These are phyloP conservation scores for Cryptococcus sp. DNA, from an alignment of 1,284 basidiomycete species.

Conservation along the genomic window DNA sequence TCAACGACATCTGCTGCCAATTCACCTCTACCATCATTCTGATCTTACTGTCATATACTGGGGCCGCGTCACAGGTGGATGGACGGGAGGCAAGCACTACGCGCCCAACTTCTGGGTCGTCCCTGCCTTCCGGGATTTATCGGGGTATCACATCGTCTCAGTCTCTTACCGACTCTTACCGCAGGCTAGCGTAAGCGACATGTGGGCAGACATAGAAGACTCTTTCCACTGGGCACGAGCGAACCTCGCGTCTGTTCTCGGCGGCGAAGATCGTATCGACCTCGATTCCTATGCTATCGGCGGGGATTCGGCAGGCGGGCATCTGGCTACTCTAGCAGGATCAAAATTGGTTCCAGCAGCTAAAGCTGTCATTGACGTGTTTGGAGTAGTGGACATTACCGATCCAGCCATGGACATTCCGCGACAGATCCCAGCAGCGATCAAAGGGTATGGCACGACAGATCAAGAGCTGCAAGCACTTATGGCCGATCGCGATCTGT, in stretches of 20 bases:
- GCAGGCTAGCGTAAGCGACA: slow-evolving; percentile 27
- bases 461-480: slow-evolving; percentile 7
- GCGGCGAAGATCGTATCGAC: slow-evolving; percentile 15
- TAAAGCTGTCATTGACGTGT: slow-evolving; percentile 28
- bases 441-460: slow-evolving; percentile 1
- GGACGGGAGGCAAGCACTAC: background rate
- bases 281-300: slow-evolving; percentile 27
- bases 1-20: too few species aligned
- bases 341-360: slow-evolving; percentile 19
- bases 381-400: slow-evolving; percentile 28
- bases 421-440: background rate
- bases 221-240: slow-evolving; percentile 24
- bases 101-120: slow-evolving; percentile 26
- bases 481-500: slow-evolving; percentile 13
- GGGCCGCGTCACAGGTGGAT: slow-evolving; percentile 1
- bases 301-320: slow-evolving; percentile 39
- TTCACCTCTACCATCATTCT: background rate
- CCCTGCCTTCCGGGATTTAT: slow-evolving; percentile 20
- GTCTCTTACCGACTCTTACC: slow-evolving; percentile 36
- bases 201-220: slow-evolving; percentile 26
- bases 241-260: slow-evolving; percentile 15
- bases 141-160: slow-evolving; percentile 36
- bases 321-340: slow-evolving; percentile 20
- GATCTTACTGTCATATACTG: background rate
- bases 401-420: slow-evolving; percentile 17